Percentiles rank a stretch among this genome's conserved stretches.
Conservation (phyloP, 306 rosid genomes). For the Cyamopsis tetragonoloba region DNA sequence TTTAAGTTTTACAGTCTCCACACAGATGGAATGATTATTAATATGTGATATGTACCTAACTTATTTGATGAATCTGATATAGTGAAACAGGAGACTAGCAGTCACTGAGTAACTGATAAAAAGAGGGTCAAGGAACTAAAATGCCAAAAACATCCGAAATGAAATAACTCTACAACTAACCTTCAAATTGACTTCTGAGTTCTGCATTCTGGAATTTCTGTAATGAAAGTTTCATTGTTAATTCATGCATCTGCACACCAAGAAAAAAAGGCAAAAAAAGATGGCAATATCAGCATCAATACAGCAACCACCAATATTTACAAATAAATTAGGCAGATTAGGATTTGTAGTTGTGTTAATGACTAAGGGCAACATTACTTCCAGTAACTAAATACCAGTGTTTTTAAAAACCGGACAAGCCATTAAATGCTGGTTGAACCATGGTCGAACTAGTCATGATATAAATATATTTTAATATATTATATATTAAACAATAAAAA, state of each 20-base stretch:
- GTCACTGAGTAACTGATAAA: neutral
- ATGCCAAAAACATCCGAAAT: neutral
- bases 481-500: too few relatives aligned
- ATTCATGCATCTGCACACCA: conserved; percentile 73
- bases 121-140: conserved; percentile 6
- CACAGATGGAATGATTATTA: neutral
- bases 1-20: neutral
- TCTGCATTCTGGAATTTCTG: conserved; percentile 79
- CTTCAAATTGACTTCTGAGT: conserved; percentile 81
- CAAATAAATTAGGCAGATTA: neutral
- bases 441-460: too few relatives aligned
- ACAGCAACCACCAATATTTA: neutral
- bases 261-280: neutral
- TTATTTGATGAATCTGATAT: neutral
- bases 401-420: too few relatives aligned
- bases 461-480: too few relatives aligned
- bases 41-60: neutral
- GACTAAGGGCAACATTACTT: neutral
- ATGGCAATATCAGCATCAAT: neutral
- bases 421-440: too few relatives aligned
- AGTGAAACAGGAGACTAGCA: neutral
- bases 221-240: conserved; percentile 73
- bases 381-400: neutral
- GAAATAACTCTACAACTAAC: conserved; percentile 39
- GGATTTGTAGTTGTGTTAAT: neutral